Conservation (phyloP, 192 early-diverging fungal genomes). For the Polychytrium aggregatum region DNA sequence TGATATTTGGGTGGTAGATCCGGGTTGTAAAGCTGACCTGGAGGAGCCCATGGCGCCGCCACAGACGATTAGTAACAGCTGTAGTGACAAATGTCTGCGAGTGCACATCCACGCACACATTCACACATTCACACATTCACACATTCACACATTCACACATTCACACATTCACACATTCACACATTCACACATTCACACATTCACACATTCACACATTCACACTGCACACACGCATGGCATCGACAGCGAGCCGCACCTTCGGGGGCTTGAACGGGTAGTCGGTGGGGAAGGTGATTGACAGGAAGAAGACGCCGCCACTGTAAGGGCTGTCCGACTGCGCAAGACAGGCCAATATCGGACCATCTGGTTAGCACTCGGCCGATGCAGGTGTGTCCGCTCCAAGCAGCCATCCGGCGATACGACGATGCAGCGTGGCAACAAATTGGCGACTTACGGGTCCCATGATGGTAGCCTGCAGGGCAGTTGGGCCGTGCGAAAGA, state of each 20-base stretch:
- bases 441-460: conserved; percentile 63
- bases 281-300: conserved; percentile 95
- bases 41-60: background rate
- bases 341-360: background rate
- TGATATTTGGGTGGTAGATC: conserved; percentile 99
- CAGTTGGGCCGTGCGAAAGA: too few relatives aligned
- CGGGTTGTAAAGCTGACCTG: conserved; percentile 89
- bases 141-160: background rate
- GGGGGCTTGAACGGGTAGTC: conserved; percentile 98
- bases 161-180: too few relatives aligned
- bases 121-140: background rate
- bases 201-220: background rate
- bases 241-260: conserved; percentile 47
- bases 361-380: too few relatives aligned
- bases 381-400: background rate
- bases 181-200: background rate
- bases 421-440: too few relatives aligned
- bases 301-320: conserved; percentile 89
- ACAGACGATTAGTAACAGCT: too few relatives aligned
- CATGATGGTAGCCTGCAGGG: conserved; percentile 97
- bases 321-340: conserved; percentile 82
- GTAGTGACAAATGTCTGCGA: background rate
- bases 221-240: background rate
- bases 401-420: conserved; percentile 1
- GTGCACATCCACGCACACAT: background rate